phyloP scores from a whole-genome alignment of 192 early-diverging fungal species.

The Gaertneriomyces semiglobifer region DNA sequence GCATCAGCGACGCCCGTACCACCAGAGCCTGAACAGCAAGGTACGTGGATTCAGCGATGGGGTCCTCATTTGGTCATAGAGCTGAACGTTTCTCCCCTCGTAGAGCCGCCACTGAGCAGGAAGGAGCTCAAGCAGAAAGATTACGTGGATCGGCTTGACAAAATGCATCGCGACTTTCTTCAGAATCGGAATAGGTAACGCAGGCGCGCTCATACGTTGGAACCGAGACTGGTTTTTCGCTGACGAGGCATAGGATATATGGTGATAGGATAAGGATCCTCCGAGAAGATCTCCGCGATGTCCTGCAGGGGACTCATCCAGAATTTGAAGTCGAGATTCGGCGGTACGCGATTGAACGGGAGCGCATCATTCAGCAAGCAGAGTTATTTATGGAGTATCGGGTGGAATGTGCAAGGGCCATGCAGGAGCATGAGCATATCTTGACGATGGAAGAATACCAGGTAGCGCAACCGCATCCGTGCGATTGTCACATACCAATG shows the following conservation, averaged over 20 bases:
- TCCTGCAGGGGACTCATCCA: conserved; percentile 43
- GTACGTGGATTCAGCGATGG: background rate
- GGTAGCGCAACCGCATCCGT: conserved; percentile 28
- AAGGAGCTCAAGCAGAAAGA: conserved; percentile 56
- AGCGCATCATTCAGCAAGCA: conserved; percentile 50
- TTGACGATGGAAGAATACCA: conserved; percentile 65
- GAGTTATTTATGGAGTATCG: conserved; percentile 68
- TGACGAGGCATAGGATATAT: conserved; percentile 35
- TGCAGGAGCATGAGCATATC: conserved; percentile 58
- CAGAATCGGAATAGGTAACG: conserved; percentile 60
- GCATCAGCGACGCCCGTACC: too few species aligned
- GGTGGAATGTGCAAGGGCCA: conserved; percentile 62
- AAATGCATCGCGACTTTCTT: conserved; percentile 57
- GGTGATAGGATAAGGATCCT: conserved; percentile 44
- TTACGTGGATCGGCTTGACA: conserved; percentile 52
- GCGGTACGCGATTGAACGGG: conserved; percentile 56
- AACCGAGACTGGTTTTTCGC: background rate
- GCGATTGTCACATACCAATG: background rate
- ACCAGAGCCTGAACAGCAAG: background rate
- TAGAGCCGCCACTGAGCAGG: conserved; percentile 36
- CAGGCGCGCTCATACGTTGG: background rate
- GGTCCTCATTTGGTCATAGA: background rate
- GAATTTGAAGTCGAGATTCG: conserved; percentile 64
- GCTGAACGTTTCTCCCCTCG: background rate
- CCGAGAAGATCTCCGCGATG: conserved; percentile 25